Evolutionary conservation across 2,329 filamentous ascomycete species (phyloP), one percentile per base, ranked within the genome.

Genomic region (Colletotrichum falcatum): DNA sequence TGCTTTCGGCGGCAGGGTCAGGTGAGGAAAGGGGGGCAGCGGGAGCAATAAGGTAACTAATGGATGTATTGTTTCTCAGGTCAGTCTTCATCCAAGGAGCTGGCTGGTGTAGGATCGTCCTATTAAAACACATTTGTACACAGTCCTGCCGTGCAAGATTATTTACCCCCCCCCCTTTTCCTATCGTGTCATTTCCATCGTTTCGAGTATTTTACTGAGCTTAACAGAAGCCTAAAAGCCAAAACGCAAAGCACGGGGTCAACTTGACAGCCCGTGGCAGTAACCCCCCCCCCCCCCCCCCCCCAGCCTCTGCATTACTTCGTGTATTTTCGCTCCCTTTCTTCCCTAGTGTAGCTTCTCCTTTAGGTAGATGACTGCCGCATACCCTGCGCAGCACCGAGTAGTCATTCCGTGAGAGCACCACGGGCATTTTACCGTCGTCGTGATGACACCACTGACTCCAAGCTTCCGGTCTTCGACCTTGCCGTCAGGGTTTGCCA

Each of bases 341-440:
- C 30, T n/a, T 9, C n/a, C 35, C 76, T 53, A 84, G 75, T 91
- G 88, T 61, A 91, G 77, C 71, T 87, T 87, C 78, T 93, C 90
- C 75, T 88, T 88, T 74, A 93, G 81, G 72, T 90, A 88, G 5
- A 94, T 87, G 54, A 91, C 84, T 1, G 91, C 89, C 14, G 89
- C 88, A 80, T 91, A 91, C 9, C 90, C 91, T 14, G 90, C 86
- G 77, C 91, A 94, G 79, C 91, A 94, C 68, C 81, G 82, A 18
- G 86, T 90, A 73, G 84, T 90, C 91, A 94, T 93, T 60, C 87
- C 86, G 80, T 94, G 91, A 53, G 83, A 83, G 77, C 91, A 94
- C 91, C 91, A 93, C 11, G 90, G 90, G 77, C 91, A 93, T 73
- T 87, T 88, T 33, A 92, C 88, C 76, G 86, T 88, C 73, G 89